Evolutionary conservation across 345 rosid genomes (phyloP).

Genomic region (Cochlearia excelsa): DNA sequence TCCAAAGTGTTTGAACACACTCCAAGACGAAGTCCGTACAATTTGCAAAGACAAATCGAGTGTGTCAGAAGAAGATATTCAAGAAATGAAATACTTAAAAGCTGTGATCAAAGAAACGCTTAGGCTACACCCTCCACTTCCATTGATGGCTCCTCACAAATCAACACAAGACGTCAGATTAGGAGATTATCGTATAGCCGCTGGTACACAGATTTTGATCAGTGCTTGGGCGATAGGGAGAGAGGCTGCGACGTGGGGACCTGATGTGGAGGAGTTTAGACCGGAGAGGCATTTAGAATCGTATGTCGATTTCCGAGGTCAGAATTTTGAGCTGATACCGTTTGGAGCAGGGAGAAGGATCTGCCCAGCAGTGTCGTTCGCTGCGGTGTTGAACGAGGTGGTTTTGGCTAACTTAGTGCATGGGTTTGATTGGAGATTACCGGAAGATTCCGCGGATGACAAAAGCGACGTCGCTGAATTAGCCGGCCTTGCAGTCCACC

Average conservation of each 20-base stretch:
- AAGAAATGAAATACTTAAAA: too few species aligned
- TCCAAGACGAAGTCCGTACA: too few species aligned
- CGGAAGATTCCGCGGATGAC: conserved; percentile 2
- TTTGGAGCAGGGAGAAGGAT: conserved; percentile 40
- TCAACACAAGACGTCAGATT: too few species aligned
- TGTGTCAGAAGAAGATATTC: too few species aligned
- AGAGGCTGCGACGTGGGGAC: conserved; percentile 36
- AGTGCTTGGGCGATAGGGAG: conserved; percentile 18
- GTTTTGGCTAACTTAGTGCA: conserved; percentile 33
- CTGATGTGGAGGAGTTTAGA: conserved; percentile 31
- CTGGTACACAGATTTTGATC: too few species aligned
- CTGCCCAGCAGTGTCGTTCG: conserved; percentile 36
- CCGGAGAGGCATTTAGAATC: conserved; percentile 39
- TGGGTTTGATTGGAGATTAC: conserved; percentile 35
- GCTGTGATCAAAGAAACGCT: too few species aligned
- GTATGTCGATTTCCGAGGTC: conserved; percentile 32
- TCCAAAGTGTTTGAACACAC: too few species aligned
- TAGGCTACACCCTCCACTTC: too few species aligned
- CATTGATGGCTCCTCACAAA: too few species aligned
- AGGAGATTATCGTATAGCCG: too few species aligned
- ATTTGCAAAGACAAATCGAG: too few species aligned
- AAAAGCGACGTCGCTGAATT: conserved; percentile 16
- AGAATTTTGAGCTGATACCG: conserved; percentile 39
- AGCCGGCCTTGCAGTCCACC: conserved; percentile 24
- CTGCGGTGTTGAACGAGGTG: conserved; percentile 31